These are phyloP conservation scores for Pachyrhizus erosus DNA, from an alignment of 306 rosid species.

Conservation along the genomic window DNA sequence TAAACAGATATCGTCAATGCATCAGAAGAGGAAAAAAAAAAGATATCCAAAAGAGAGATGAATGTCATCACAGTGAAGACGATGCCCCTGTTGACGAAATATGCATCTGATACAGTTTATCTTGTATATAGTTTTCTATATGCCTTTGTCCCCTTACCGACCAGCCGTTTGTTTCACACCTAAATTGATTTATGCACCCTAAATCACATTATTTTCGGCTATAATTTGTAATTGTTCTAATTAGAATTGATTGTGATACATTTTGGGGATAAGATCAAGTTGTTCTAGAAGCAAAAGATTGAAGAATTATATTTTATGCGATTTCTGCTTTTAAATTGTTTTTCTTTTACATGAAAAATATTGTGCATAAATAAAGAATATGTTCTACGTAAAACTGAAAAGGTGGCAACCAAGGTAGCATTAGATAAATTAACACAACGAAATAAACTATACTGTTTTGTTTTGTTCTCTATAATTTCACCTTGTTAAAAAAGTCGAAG, in stretches of 20 bases:
- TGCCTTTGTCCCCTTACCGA: constrained; percentile 35
- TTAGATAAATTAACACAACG: background rate
- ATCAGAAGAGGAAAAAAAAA: no score
- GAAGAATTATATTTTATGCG: background rate
- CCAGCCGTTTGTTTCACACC: constrained; percentile 39
- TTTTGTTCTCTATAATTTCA: no score
- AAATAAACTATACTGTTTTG: background rate
- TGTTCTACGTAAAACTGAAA: background rate
- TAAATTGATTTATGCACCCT: background rate
- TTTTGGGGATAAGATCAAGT: constrained; percentile 23
- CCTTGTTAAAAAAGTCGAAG: background rate
- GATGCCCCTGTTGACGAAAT: constrained; percentile 11
- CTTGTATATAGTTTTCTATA: constrained; percentile 1
- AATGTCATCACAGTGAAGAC: background rate
- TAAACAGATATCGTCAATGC: background rate
- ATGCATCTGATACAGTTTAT: constrained; percentile 18
- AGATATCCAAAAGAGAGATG: constrained; percentile 1
- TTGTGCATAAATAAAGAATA: background rate
- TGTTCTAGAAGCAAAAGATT: background rate
- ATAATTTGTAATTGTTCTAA: background rate
- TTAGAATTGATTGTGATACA: background rate
- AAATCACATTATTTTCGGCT: background rate
- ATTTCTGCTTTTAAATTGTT: background rate
- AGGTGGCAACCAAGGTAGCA: background rate
- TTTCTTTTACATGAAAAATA: background rate